Percentiles rank a stretch among this genome's conserved stretches.
phyloP scores from a whole-genome alignment of 352 stramenopile species.

The Phytophthora sojae region DNA sequence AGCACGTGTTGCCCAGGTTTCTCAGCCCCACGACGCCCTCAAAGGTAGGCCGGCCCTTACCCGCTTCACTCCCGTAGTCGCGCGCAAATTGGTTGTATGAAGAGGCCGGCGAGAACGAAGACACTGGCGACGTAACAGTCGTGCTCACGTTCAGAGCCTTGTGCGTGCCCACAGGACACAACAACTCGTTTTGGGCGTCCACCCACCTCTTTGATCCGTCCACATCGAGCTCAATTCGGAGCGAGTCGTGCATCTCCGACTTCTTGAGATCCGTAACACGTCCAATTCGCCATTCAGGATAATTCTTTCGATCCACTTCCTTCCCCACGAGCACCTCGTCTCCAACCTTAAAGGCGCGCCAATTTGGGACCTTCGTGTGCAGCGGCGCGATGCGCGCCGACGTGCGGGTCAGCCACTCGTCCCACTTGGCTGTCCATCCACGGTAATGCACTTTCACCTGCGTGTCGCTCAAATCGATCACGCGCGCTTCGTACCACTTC shows the following conservation, averaged over 20 bases:
- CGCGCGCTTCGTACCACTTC: slow-evolving; percentile 83
- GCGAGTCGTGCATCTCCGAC: slow-evolving; percentile 18
- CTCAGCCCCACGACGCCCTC: slow-evolving; percentile 78
- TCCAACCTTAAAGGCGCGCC: slow-evolving; percentile 66
- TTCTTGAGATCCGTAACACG: slow-evolving; percentile 47
- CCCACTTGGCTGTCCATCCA: slow-evolving; percentile 97
- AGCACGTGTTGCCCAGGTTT: slow-evolving; percentile 87
- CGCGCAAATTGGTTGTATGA: slow-evolving; percentile 48
- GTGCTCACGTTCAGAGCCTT: slow-evolving; percentile 54
- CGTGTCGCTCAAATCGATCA: slow-evolving; percentile 48
- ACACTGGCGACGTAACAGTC: slow-evolving; percentile 17
- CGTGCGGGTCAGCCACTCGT: slow-evolving; percentile 94
- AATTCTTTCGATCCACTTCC: slow-evolving; percentile 41
- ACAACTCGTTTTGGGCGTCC: slow-evolving; percentile 70
- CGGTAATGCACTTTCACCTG: slow-evolving; percentile 96
- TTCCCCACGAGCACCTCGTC: slow-evolving; percentile 66
- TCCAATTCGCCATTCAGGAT: slow-evolving; percentile 69
- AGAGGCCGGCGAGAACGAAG: slow-evolving; percentile 24
- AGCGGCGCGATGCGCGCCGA: slow-evolving; percentile 92
- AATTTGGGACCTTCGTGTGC: slow-evolving; percentile 84
- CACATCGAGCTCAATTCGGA: slow-evolving; percentile 58
- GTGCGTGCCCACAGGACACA: slow-evolving; percentile 67
- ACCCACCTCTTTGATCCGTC: slow-evolving; percentile 57
- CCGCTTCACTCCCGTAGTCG: slow-evolving; percentile 54
- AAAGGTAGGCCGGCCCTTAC: slow-evolving; percentile 60